Conservation (phyloP, 1,139 yeast species). For the Petasospora rhodanensis region DNA sequence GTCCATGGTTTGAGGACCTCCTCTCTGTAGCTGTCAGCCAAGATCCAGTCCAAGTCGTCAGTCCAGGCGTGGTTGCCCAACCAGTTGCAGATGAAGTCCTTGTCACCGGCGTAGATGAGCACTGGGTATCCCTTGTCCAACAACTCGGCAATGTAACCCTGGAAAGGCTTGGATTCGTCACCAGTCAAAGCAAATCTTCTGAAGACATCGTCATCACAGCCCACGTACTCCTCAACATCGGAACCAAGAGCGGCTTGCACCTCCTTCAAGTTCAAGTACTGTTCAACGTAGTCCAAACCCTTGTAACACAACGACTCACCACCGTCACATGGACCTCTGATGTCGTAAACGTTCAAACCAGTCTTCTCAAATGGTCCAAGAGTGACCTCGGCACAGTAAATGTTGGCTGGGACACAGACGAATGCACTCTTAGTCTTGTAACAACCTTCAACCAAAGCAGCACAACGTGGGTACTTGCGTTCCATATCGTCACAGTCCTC, state of each 20-base stretch:
- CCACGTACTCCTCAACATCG: constrained; percentile 47
- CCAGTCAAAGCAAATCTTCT: constrained; percentile 52
- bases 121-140: constrained; percentile 64
- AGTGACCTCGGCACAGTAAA: constrained; percentile 32
- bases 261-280: constrained; percentile 53
- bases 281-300: constrained; percentile 49
- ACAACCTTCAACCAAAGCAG: constrained; percentile 47
- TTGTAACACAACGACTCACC: constrained; percentile 53
- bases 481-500: constrained; percentile 58
- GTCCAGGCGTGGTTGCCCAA: constrained; percentile 82
- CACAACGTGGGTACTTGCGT: constrained; percentile 53
- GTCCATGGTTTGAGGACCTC: constrained; percentile 39
- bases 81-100: constrained; percentile 90
- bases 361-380: constrained; percentile 50
- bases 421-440: constrained; percentile 41
- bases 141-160: constrained; percentile 52
- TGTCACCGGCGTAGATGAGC: constrained; percentile 83
- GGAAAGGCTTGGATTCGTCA: constrained; percentile 65
- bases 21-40: constrained; percentile 37
- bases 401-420: constrained; percentile 51
- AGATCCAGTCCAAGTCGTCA: constrained; percentile 60
- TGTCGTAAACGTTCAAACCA: constrained; percentile 67
- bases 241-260: constrained; percentile 63
- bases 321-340: constrained; percentile 54
- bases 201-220: constrained; percentile 56